These are phyloP conservation scores for Skeletonema potamos DNA, from an alignment of 108 stramenopile genomes.

Conservation along the genomic window DNA sequence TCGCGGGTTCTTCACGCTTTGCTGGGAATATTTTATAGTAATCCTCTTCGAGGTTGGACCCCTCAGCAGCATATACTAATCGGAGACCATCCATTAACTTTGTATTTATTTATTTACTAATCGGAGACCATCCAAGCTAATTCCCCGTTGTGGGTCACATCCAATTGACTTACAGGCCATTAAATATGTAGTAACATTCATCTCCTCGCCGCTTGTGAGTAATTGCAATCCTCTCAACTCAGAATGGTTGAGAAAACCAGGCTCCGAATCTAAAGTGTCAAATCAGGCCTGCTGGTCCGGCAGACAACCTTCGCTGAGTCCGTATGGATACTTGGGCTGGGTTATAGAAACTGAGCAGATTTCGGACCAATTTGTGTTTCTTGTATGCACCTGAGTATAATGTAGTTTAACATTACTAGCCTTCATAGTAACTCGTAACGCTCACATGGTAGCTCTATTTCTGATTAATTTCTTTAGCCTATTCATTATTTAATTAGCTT, in stretches of 20 bases:
- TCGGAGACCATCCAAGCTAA: conserved; percentile 1
- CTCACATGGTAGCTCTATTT: background rate
- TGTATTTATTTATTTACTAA: too few species aligned
- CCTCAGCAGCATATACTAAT: background rate
- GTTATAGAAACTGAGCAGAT: too few species aligned
- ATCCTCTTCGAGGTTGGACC: conserved; percentile 26
- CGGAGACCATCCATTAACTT: background rate
- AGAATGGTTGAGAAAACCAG: conserved; percentile 1
- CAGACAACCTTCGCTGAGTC: too few species aligned
- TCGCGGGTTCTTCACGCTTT: background rate
- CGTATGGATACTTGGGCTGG: too few species aligned
- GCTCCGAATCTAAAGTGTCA: too few species aligned
- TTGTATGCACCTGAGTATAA: too few species aligned
- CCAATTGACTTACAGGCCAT: conserved; percentile 2
- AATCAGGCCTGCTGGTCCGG: too few species aligned
- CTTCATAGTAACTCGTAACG: too few species aligned
- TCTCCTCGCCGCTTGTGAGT: background rate
- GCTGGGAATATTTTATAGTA: conserved; percentile 43
- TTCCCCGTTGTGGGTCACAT: conserved; percentile 4
- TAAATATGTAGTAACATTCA: background rate
- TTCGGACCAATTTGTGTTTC: too few species aligned
- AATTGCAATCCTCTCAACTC: conserved; percentile 8
- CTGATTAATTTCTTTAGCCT: background rate
- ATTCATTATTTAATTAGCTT: background rate
- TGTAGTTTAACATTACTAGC: too few species aligned